A percentile compares a stretch with the other conserved stretches of the same genome.
phyloP scores from a whole-genome alignment of 192 early-diverging fungal genomes.

The Podila minutissima region DNA sequence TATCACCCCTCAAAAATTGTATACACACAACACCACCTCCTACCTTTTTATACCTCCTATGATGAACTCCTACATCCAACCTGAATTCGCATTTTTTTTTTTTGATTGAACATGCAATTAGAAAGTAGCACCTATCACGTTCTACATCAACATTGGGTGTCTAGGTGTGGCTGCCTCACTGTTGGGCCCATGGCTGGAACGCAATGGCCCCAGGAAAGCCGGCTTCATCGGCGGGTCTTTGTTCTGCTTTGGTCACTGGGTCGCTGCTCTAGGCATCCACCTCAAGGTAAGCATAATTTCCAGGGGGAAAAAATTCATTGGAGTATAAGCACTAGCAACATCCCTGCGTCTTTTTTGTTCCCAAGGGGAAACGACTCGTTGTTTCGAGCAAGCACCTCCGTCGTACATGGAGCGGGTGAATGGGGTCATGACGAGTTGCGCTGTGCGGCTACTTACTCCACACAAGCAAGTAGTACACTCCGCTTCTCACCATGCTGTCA shows the following conservation, averaged over 20 bases:
- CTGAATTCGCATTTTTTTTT: background rate
- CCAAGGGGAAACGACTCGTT: no score
- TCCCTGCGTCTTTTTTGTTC: no score
- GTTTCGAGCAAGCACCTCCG: no score
- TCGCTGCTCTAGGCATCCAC: slow-evolving; percentile 64
- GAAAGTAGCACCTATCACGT: slow-evolving; percentile 66
- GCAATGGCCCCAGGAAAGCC: slow-evolving; percentile 62
- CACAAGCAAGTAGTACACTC: no score
- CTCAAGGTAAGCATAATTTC: slow-evolving; percentile 48
- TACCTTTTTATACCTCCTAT: no score
- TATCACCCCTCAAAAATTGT: no score
- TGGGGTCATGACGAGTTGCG: no score
- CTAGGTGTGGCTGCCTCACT: slow-evolving; percentile 67
- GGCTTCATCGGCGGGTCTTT: slow-evolving; percentile 58
- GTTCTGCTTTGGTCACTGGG: slow-evolving; percentile 66
- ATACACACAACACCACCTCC: no score
- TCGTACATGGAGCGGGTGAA: no score
- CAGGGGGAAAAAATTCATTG: background rate
- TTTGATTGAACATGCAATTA: background rate
- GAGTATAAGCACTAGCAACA: no score
- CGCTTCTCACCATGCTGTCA: no score
- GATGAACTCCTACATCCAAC: background rate
- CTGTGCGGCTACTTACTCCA: no score
- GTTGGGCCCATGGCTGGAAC: slow-evolving; percentile 72
- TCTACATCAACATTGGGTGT: slow-evolving; percentile 70